These are phyloP conservation scores for Colletotrichum tropicale DNA, from an alignment of 2,329 filamentous ascomycete genomes.

Conservation along the genomic window DNA sequence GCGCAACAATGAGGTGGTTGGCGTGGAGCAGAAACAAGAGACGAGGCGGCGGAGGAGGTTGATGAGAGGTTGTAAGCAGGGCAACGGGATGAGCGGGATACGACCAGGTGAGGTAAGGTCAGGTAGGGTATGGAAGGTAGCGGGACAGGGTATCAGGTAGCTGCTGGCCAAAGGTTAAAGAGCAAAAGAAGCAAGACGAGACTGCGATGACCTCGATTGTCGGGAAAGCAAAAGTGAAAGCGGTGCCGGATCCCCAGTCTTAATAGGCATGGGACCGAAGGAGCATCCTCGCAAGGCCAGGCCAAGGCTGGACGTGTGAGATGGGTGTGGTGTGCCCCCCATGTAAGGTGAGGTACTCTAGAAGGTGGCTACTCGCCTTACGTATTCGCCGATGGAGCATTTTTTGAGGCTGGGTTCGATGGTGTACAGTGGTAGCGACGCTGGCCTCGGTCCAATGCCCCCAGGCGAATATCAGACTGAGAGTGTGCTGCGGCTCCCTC, in stretches of 20 bases:
- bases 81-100: background rate
- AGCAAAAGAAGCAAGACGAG: background rate
- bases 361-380: background rate
- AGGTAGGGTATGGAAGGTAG: background rate
- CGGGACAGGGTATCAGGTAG: background rate
- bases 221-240: background rate
- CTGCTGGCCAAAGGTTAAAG: background rate
- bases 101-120: background rate
- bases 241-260: slow-evolving; percentile 17
- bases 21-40: background rate
- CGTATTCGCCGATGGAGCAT: background rate
- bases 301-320: background rate
- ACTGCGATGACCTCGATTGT: slow-evolving; percentile 3
- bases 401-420: background rate
- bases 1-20: slow-evolving; percentile 4
- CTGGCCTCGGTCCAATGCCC: background rate
- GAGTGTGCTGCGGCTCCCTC: background rate
- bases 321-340: background rate
- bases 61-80: slow-evolving; percentile 2
- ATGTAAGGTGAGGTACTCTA: background rate
- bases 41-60: background rate
- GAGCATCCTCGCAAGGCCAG: slow-evolving; percentile 1
- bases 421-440: background rate
- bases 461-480: background rate
- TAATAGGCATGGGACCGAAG: slow-evolving; percentile 10